Base-by-base conservation (phyloP, 441 rosid genomes). In the Iberis amara region DNA sequence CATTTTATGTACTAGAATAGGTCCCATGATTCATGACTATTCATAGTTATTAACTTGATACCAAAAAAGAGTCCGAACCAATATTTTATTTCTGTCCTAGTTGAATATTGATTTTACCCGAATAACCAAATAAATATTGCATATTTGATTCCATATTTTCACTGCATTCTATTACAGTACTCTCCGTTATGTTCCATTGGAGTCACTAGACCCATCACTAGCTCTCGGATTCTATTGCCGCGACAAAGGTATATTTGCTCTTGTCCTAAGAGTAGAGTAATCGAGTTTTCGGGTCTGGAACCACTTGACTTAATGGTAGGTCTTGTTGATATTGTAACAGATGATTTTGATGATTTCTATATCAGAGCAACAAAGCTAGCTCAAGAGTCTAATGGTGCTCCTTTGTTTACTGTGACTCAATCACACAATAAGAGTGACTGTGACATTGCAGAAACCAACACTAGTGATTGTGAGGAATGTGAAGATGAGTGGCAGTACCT, bases 401-500 rank as follows among this genome's bases (percentile, higher is more conserved):
- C 98, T 0, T 50, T 91, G 37, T 91, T 91, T 65, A 91, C 98
- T 0, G 95, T 88, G 52, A 68, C 82, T 43, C 65, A 75, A 35
- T 68, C 79, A 11, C 89, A 61, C 49, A 61, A 43, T 12, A 32
- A 5, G 8, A 51, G 31, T 33, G 78, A 55, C 26, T 66, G 61
- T 12, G 77, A 65, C 52, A 51, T 72, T 47, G 52, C 68, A 24
- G 75, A 65, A 47, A 26, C 38, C 36, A 14, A 35, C 58, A 52
- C 68, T 41, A 26, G 52, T 37, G 57, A 42, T 41, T 26, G 52
- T 37, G 57, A 42, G 14, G 50, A 60, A 28, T 60, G 72, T 8
- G 97, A 78, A 59, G 91, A 86, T 55, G 91, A 78, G 1, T 89
- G 96, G 91, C 97, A 86, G 64, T 72, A 86, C 12, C 87, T 90